phyloP scores from a whole-genome alignment of 345 rosid genomes.

The Excoecaria agallocha region DNA sequence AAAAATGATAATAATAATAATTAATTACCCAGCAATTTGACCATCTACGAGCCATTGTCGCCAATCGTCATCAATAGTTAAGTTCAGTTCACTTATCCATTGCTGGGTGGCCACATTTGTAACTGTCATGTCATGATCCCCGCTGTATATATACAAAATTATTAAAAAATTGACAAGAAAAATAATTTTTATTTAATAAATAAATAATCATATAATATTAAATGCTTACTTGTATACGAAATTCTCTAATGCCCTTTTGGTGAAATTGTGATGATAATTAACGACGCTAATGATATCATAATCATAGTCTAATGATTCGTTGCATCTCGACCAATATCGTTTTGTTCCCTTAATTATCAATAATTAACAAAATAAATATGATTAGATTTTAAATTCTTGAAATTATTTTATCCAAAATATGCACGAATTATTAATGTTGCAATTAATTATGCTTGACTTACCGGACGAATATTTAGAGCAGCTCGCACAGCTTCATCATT shows the following conservation, averaged over 20 bases:
- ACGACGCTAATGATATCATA: conserved; percentile 18
- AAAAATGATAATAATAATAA: neutral
- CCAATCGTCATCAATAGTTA: conserved; percentile 29
- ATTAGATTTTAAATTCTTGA: neutral
- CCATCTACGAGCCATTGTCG: conserved; percentile 44
- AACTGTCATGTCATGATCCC: conserved; percentile 30
- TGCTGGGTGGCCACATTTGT: conserved; percentile 33
- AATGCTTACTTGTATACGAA: conserved; percentile 30
- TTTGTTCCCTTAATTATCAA: conserved; percentile 4
- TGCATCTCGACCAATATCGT: conserved; percentile 34
- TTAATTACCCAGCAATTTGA: conserved; percentile 38
- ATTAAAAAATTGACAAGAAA: no score
- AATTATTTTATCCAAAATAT: neutral
- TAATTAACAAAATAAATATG: no score
- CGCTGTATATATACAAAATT: conserved; percentile 9
- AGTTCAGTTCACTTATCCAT: conserved; percentile 31
- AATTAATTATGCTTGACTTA: conserved; percentile 2
- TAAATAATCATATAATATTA: no score
- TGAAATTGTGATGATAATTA: conserved; percentile 26
- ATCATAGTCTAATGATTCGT: conserved; percentile 19
- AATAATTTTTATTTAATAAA: no score
- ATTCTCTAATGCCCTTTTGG: conserved; percentile 23
- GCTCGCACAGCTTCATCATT: conserved; percentile 33
- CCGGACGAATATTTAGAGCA: conserved; percentile 31
- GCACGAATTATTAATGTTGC: neutral